Evolutionary conservation across 2,329 filamentous ascomycete genomes (phyloP), one percentile per base, ranked within the genome.

Genomic region (Macrophomina tecta): DNA sequence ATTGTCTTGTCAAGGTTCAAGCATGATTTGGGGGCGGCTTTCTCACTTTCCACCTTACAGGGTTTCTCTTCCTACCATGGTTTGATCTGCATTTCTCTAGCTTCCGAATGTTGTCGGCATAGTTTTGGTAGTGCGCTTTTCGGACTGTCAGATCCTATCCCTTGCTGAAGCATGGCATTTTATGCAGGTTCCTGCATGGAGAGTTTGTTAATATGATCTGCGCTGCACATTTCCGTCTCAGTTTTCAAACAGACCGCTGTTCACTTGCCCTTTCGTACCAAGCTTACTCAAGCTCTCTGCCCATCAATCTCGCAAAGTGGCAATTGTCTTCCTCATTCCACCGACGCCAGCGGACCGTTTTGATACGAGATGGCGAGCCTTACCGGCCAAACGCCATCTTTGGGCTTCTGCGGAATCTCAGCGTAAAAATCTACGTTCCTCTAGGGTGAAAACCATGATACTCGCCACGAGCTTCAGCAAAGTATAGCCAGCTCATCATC

Each of bases 11-110:
- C 32, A 11, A 14, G 45, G 32, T n/a, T 49, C 32, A n/a, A 32
- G 18, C 58, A 62, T 49, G 56, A 36, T 18, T 38, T 48, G 11
- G 32, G 56, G 56, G n/a, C 58, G 58, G 58, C 45, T 49, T 62
- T n/a, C 58, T 62, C 40, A 45, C 18, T 45, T 9, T 16, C 9
- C 16, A 5, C 36, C 11, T 18, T 52, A 23, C 30, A 34, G 28
- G 49, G 49, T 16, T 9, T 52, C 28, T 18, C 23, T 52, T 12
- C 36, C 36, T 38, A 8, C 36, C 14, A 52, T 30, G 28, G 23
- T 38, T 16, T 42, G 38, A 8, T 34, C 28, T 45, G n/a, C 18
- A 42, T 46, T 23, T n/a, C 55, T 32, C 32, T 16, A 12, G 30
- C n/a, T 18, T 52, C n/a, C 9, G 11, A 18, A 34, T 30, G 32